Base-by-base conservation (phyloP, 176 grass and related monocot genomes). In the Typha latifolia region DNA sequence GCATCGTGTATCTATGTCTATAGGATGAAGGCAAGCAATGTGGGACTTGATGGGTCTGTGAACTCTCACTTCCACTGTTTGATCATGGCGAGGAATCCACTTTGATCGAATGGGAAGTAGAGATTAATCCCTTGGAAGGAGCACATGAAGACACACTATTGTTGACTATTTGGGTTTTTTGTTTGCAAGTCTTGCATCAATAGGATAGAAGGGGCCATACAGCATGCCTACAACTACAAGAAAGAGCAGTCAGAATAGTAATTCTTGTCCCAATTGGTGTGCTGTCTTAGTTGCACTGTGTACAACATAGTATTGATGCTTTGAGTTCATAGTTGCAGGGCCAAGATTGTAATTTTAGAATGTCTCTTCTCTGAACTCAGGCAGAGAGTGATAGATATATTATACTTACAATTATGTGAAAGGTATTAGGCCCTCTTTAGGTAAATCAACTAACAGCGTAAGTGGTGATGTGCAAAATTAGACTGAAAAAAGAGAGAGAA, bases 171-270 rank as follows among this genome's bases (percentile, higher is more conserved):
- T 66, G 2, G 57, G 72, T 14, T 20, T 51, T 51, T 74, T 51
- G 24, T 32, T 13, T 74, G 51, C 49, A 74, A 64, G 48, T 74
- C 62, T 14, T 74, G 72, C 47, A 74, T 74, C 48, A n/a, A 53
- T 19, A 53, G 10, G 24, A 74, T 65, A 21, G 4, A 57, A 13
- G 13, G 52, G 52, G 52, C n/a, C 19, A 57, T 57, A 2, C 7
- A 57, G n/a, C 53, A 57, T 8, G 4, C 53, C 53, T 19, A 16
- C 53, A 59, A 59, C 53, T 43, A 43, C 37, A 43, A 43, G 8
- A 43, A 10, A 10, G 37, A 43, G 37, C 37, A 43, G 37, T 43
- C 37, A 43, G 37, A 43, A 43, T 43, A 43, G 37, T 43, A 9
- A 43, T 43, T 9, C 5, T 43, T 43, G 37, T 43, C 5, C 10